These are phyloP conservation scores for Rhododendron simsii DNA, from an alignment of 148 eudicot species.

Conservation along the genomic window DNA sequence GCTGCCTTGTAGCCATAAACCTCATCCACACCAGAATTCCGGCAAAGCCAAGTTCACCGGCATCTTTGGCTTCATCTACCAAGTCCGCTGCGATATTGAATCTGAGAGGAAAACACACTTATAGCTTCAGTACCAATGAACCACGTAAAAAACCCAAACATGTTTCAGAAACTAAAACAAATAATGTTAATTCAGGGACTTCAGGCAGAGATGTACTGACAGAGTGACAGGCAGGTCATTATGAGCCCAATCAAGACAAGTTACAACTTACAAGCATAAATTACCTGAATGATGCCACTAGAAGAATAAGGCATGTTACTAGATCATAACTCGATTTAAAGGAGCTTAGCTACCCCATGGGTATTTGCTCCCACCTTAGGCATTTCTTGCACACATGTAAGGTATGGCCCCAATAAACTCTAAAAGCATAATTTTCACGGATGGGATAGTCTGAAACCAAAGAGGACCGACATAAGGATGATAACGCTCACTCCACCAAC, in stretches of 20 bases:
- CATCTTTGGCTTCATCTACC: slow-evolving; percentile 65
- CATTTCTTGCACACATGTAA: not conserved
- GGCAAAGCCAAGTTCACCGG: slow-evolving; percentile 91
- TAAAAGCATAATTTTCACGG: not conserved
- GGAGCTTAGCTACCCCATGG: not conserved
- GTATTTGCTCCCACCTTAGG: not conserved
- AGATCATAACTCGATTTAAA: not conserved
- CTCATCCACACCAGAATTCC: slow-evolving; percentile 99
- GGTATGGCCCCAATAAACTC: not conserved
- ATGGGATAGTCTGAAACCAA: not conserved
- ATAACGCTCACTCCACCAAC: not conserved
- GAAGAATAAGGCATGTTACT: not conserved
- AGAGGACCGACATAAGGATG: not conserved
- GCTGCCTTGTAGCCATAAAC: slow-evolving; percentile 98
- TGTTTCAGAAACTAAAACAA: not conserved
- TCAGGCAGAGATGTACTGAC: not conserved
- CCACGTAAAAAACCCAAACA: not conserved
- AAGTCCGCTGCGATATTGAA: slow-evolving; percentile 96
- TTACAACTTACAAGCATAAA: not conserved
- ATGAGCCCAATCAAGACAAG: not conserved
- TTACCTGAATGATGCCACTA: not conserved
- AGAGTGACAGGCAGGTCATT: not conserved
- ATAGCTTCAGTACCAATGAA: not conserved
- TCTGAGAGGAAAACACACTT: slow-evolving; percentile 34
- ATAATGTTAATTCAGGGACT: not conserved